Percentiles rank a stretch among this genome's conserved stretches.
Evolutionary conservation across 2,329 filamentous ascomycete species (phyloP).

Genomic region (Neoarthrinium moseri): DNA sequence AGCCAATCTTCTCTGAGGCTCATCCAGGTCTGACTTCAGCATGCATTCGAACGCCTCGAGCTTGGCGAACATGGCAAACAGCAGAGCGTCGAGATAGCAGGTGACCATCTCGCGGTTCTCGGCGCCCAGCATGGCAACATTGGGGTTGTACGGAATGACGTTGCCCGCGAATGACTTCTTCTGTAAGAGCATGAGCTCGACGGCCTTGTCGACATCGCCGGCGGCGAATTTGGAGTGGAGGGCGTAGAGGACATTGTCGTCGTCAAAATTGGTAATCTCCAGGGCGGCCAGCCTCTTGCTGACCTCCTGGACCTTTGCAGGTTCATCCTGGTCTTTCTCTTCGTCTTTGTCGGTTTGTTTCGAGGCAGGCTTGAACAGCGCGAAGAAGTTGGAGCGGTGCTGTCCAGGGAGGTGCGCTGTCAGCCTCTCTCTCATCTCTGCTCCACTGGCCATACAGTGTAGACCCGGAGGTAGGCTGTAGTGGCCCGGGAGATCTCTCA

Average conservation of each 20-base stretch:
- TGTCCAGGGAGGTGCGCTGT: constrained; percentile 23
- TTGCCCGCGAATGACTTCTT: constrained; percentile 80
- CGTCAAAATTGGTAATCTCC: constrained; percentile 44
- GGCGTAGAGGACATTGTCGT: constrained; percentile 57
- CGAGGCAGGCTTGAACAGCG: constrained; percentile 62
- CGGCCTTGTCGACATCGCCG: constrained; percentile 71
- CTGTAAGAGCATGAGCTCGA: constrained; percentile 74
- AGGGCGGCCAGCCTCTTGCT: constrained; percentile 32
- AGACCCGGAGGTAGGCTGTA: not conserved
- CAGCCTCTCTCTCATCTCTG: not conserved
- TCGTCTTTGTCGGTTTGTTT: constrained; percentile 51
- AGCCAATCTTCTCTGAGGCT: constrained; percentile 70
- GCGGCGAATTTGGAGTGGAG: constrained; percentile 63
- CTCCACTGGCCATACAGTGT: too few relatives aligned
- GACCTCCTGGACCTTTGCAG: constrained; percentile 36
- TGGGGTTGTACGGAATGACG: constrained; percentile 71
- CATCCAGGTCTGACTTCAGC: constrained; percentile 77
- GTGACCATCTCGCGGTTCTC: constrained; percentile 84
- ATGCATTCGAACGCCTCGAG: constrained; percentile 91
- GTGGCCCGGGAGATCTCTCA: constrained; percentile 23
- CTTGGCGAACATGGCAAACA: constrained; percentile 95
- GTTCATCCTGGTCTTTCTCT: constrained; percentile 44
- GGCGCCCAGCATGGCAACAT: constrained; percentile 74
- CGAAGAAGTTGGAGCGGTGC: constrained; percentile 56
- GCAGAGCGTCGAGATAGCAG: constrained; percentile 88